phyloP scores from a whole-genome alignment of 176 grass and related monocot species.

The Oryza meyeriana region DNA sequence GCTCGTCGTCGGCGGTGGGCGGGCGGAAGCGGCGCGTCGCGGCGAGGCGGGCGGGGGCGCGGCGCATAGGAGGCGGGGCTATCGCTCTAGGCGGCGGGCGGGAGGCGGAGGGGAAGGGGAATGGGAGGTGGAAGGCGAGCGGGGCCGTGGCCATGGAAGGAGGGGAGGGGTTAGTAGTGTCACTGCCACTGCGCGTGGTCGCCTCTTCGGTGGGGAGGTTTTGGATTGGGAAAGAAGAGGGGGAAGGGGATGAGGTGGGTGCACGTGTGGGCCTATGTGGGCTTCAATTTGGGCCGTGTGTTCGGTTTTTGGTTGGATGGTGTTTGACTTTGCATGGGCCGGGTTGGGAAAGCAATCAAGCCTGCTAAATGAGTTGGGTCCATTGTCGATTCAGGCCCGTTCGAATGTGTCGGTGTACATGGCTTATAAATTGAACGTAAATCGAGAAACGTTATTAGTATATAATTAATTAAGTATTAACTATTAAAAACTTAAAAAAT shows the following conservation, averaged over 20 bases:
- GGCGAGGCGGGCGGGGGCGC: neutral
- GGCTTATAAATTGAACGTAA: too few species aligned
- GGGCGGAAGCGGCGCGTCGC: conserved; percentile 50
- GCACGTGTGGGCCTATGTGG: neutral
- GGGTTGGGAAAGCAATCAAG: too few species aligned
- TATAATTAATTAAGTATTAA: too few species aligned
- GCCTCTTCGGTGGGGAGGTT: conserved; percentile 1
- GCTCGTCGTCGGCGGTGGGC: conserved; percentile 66
- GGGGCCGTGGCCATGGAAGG: conserved; percentile 41
- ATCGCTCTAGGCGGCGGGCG: conserved; percentile 12
- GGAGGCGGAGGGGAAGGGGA: conserved; percentile 42
- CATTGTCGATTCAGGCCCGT: too few species aligned
- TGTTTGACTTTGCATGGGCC: too few species aligned
- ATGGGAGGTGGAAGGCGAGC: conserved; percentile 30
- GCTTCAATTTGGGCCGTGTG: too few species aligned
- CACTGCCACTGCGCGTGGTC: neutral
- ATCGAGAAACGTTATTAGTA: too few species aligned
- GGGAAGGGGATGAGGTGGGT: conserved; percentile 24
- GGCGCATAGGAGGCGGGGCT: neutral
- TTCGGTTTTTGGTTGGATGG: too few species aligned
- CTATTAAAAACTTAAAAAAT: too few species aligned
- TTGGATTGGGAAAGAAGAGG: conserved; percentile 39
- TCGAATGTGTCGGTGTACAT: too few species aligned
- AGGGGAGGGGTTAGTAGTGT: neutral
- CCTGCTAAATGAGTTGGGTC: too few species aligned